These are phyloP conservation scores for Umbellularia californica DNA, from an alignment of 164 flowering plant species.

Conservation along the genomic window DNA sequence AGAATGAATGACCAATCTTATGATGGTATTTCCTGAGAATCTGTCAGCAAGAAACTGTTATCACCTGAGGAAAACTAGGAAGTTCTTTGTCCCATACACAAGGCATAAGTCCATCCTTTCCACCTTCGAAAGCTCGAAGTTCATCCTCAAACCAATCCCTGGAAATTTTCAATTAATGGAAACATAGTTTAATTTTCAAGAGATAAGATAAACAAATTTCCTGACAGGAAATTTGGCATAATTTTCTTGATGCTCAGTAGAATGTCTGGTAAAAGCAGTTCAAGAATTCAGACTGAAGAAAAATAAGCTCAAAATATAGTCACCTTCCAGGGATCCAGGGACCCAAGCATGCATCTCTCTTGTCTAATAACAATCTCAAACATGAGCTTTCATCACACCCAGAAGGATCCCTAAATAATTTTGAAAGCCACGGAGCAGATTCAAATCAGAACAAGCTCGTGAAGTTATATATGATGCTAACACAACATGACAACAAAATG, in stretches of 20 bases:
- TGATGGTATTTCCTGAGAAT: neutral
- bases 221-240: neutral
- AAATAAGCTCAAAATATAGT: neutral
- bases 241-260: no score
- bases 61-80: constrained; percentile 91
- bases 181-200: neutral
- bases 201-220: neutral
- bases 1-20: neutral
- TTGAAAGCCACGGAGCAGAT: constrained; percentile 6
- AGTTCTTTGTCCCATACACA: constrained; percentile 81
- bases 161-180: constrained; percentile 3
- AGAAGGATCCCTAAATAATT: constrained; percentile 59
- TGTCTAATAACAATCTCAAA: constrained; percentile 76
- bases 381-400: constrained; percentile 86
- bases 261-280: neutral
- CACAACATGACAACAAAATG: neutral
- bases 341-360: constrained; percentile 96
- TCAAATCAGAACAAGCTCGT: neutral
- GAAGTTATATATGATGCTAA: neutral
- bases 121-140: constrained; percentile 95
- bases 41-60: constrained; percentile 2
- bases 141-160: constrained; percentile 99
- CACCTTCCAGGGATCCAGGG: constrained; percentile 99
- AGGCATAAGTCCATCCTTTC: constrained; percentile 83
- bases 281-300: neutral